These are phyloP conservation scores for Brettanomyces anomalus DNA, from an alignment of 805 yeast genomes.

Conservation along the genomic window DNA sequence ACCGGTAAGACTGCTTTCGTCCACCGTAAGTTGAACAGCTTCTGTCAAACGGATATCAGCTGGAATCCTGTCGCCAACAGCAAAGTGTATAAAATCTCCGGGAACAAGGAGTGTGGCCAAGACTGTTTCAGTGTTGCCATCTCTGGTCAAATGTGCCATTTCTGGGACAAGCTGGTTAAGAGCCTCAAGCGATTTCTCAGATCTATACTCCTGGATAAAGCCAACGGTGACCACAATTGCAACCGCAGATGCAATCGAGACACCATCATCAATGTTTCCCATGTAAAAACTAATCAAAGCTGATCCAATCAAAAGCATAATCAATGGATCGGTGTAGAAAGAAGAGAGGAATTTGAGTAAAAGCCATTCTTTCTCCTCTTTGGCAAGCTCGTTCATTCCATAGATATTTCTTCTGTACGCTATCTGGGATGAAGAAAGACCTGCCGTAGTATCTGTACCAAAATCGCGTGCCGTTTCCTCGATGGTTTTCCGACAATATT, in stretches of 20 bases:
- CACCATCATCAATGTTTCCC: slow-evolving; percentile 96
- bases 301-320: slow-evolving; percentile 79
- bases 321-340: slow-evolving; percentile 87
- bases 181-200: slow-evolving; percentile 91
- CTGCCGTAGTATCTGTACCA: slow-evolving; percentile 49
- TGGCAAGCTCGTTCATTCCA: slow-evolving; percentile 72
- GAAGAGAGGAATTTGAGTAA: slow-evolving; percentile 65
- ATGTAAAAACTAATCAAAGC: slow-evolving; percentile 79
- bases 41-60: slow-evolving; percentile 83
- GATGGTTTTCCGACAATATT: slow-evolving; percentile 50
- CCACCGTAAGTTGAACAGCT: slow-evolving; percentile 74
- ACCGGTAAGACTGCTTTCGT: slow-evolving; percentile 93
- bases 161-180: slow-evolving; percentile 91
- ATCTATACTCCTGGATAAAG: slow-evolving; percentile 92
- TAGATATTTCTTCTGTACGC: slow-evolving; percentile 60
- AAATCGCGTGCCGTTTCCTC: slow-evolving; percentile 59
- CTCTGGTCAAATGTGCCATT: slow-evolving; percentile 86
- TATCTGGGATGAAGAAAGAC: slow-evolving; percentile 58
- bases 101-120: slow-evolving; percentile 87
- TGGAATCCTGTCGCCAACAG: slow-evolving; percentile 93
- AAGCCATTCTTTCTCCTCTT: slow-evolving; percentile 71
- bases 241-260: slow-evolving; percentile 89
- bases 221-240: slow-evolving; percentile 94
- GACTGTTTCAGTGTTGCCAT: slow-evolving; percentile 68
- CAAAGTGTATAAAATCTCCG: slow-evolving; percentile 85